Evolutionary conservation across 164 flowering plant genomes (phyloP).

Genomic region (Aristolochia contorta): DNA sequence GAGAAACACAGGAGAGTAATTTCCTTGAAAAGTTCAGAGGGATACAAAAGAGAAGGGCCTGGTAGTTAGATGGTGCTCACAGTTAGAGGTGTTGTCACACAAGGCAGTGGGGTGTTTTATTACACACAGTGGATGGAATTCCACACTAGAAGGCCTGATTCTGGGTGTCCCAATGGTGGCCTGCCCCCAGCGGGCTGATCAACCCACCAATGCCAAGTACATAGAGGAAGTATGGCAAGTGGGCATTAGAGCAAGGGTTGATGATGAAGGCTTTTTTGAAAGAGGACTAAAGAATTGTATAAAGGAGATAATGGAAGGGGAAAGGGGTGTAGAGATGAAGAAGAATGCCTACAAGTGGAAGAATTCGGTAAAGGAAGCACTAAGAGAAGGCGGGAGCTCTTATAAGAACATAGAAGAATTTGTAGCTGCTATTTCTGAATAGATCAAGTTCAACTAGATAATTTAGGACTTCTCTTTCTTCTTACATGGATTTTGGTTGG

Average conservation of each 20-base stretch:
- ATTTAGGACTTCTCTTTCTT: too few relatives aligned
- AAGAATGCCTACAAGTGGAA: constrained; percentile 10
- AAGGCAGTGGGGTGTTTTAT: constrained; percentile 27
- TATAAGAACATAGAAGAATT: constrained; percentile 11
- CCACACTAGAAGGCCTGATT: constrained; percentile 20
- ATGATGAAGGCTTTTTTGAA: constrained; percentile 13
- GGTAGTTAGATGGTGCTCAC: constrained; percentile 26
- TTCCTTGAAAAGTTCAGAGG: constrained; percentile 14
- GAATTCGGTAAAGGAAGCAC: constrained; percentile 12
- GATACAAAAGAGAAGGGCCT: constrained; percentile 15
- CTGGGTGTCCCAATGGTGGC: constrained; percentile 31
- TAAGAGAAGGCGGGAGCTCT: constrained; percentile 13
- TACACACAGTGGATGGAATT: constrained; percentile 34
- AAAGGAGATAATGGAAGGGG: constrained; percentile 15
- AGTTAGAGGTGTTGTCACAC: constrained; percentile 22
- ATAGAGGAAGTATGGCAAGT: constrained; percentile 18
- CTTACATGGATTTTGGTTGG: too few relatives aligned
- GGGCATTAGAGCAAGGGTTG: constrained; percentile 11
- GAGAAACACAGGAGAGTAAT: constrained; percentile 10
- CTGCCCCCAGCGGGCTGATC: constrained; percentile 24
- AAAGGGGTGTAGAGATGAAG: constrained; percentile 3
- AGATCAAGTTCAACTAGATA: too few relatives aligned
- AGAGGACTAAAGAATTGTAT: constrained; percentile 11
- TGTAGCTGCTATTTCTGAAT: neutral
- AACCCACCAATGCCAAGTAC: constrained; percentile 23